Percentiles rank a stretch among this genome's conserved stretches.
Evolutionary conservation across 345 rosid genomes (phyloP).

Genomic region (Brassica carinata): DNA sequence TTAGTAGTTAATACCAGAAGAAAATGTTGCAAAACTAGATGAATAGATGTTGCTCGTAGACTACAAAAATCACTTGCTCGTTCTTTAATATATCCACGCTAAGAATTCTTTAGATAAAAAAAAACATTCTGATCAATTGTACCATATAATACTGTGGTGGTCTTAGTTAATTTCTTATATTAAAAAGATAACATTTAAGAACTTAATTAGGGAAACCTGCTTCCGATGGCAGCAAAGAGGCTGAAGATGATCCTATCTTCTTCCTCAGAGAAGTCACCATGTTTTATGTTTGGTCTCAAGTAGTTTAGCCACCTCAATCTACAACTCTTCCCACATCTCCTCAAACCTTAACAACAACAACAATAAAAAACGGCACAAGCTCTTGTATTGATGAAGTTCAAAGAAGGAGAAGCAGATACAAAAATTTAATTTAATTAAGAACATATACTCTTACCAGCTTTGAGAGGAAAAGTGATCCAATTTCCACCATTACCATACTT

Average conservation of each 20-base stretch:
- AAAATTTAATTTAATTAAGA: not conserved
- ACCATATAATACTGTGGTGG: not conserved
- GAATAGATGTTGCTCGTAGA: conserved; percentile 26
- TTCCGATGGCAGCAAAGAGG: conserved; percentile 81
- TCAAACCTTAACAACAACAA: conserved; percentile 54
- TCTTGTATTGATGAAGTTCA: not conserved
- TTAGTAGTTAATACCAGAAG: conserved; percentile 22
- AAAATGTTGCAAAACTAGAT: conserved; percentile 9
- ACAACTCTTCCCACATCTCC: conserved; percentile 98
- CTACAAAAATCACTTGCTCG: conserved; percentile 25
- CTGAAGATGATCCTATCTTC: conserved; percentile 78
- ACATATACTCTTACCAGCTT: conserved; percentile 62
- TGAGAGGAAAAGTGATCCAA: conserved; percentile 90
- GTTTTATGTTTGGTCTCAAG: conserved; percentile 90
- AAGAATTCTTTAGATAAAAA: not conserved
- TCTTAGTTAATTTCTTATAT: not conserved
- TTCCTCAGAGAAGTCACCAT: conserved; percentile 86
- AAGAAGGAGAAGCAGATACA: not conserved
- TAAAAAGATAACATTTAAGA: not conserved
- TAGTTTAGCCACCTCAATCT: conserved; percentile 95
- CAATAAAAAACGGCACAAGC: conserved; percentile 11
- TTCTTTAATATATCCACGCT: conserved; percentile 22
- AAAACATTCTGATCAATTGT: not conserved
- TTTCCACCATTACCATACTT: conserved; percentile 90
- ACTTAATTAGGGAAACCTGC: conserved; percentile 58